Evolutionary conservation across 805 yeast genomes (phyloP).

Genomic region (Metschnikowia noctiluminum): DNA sequence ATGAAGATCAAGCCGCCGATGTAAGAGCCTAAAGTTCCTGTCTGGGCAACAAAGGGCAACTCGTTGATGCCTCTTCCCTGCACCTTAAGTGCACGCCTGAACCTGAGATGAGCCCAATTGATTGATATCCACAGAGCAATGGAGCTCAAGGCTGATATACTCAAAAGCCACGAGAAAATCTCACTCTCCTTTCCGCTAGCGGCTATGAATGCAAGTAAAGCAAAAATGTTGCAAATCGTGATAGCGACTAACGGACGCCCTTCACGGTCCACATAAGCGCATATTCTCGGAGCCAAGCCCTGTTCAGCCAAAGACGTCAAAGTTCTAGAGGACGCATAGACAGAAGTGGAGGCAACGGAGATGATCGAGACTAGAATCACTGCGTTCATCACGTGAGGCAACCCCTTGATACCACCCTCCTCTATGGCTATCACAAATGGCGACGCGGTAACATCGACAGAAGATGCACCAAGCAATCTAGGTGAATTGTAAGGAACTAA

Average conservation of each 20-base stretch:
- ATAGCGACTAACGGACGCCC: constrained; percentile 81
- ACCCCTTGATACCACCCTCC: constrained; percentile 59
- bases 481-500: constrained; percentile 60
- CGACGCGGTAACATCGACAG: constrained; percentile 61
- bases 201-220: constrained; percentile 58
- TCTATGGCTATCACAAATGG: constrained; percentile 75
- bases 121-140: constrained; percentile 78
- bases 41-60: constrained; percentile 34
- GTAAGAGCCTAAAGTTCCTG: constrained; percentile 36
- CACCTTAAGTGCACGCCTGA: constrained; percentile 54
- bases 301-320: constrained; percentile 64
- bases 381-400: constrained; percentile 65
- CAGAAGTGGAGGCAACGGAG: constrained; percentile 73
- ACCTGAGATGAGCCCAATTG: constrained; percentile 61
- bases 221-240: constrained; percentile 48
- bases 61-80: constrained; percentile 46
- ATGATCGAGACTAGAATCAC: constrained; percentile 64
- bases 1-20: constrained; percentile 30
- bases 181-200: constrained; percentile 55
- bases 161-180: constrained; percentile 72
- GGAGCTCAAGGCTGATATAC: constrained; percentile 76
- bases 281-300: constrained; percentile 57
- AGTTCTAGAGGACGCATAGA: constrained; percentile 57
- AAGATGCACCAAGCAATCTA: constrained; percentile 46
- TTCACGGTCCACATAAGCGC: constrained; percentile 67